Percentiles rank a stretch among this genome's conserved stretches.
These are phyloP conservation scores for Jacaranda copaia DNA, from an alignment of 257 asterid species.

Conservation along the genomic window DNA sequence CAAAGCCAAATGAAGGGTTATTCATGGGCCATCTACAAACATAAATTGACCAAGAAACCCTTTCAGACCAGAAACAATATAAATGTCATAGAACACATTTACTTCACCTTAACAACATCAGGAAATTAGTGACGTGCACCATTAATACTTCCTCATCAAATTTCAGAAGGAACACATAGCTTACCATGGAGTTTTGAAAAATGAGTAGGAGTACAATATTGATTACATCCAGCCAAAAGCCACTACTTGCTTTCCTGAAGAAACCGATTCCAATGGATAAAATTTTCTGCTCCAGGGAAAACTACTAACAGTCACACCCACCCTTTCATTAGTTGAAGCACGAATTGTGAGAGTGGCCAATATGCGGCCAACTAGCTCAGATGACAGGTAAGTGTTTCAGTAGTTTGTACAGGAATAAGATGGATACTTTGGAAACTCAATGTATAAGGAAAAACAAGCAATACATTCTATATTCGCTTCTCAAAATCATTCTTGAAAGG, in stretches of 20 bases:
- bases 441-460: constrained; percentile 13
- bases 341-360: too few relatives aligned
- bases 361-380: too few relatives aligned
- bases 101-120: too few relatives aligned
- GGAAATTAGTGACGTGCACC: too few relatives aligned
- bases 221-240: not conserved
- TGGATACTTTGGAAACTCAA: not conserved
- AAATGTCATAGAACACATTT: too few relatives aligned
- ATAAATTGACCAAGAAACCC: too few relatives aligned
- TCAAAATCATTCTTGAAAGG: constrained; percentile 40
- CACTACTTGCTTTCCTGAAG: too few relatives aligned
- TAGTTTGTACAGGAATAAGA: not conserved
- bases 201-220: not conserved
- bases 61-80: too few relatives aligned
- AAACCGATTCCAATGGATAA: not conserved
- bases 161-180: not conserved
- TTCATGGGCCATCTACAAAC: too few relatives aligned
- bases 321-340: too few relatives aligned
- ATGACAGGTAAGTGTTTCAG: not conserved
- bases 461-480: constrained; percentile 34
- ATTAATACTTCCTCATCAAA: not conserved
- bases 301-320: not conserved
- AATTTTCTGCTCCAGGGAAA: not conserved
- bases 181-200: not conserved
- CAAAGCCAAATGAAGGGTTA: not conserved